These are phyloP conservation scores for Cicer arietinum DNA, from an alignment of 306 rosid species.

Conservation along the genomic window DNA sequence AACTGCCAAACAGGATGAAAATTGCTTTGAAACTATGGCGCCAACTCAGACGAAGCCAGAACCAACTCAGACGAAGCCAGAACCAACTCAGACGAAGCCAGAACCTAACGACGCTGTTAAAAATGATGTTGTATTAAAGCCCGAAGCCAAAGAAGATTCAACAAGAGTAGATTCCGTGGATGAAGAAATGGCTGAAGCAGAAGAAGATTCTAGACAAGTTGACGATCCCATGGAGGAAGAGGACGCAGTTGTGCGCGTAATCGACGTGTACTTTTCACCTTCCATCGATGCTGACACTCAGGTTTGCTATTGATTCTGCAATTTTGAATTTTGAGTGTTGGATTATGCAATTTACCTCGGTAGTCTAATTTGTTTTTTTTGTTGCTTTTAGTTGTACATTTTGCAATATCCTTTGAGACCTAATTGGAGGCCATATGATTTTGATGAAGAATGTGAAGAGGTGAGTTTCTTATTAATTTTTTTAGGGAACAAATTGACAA, in stretches of 20 bases:
- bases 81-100: slow-evolving; percentile 31
- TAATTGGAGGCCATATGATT: slow-evolving; percentile 82
- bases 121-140: slow-evolving; percentile 51
- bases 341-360: neutral
- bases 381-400: slow-evolving; percentile 60
- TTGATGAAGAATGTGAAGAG: slow-evolving; percentile 82
- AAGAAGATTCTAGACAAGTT: slow-evolving; percentile 52
- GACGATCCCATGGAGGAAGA: slow-evolving; percentile 65
- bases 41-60: slow-evolving; percentile 37
- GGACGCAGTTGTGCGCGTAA: slow-evolving; percentile 80
- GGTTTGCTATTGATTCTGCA: slow-evolving; percentile 44
- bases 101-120: slow-evolving; percentile 51
- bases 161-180: slow-evolving; percentile 45
- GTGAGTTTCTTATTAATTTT: slow-evolving; percentile 42
- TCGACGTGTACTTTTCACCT: slow-evolving; percentile 77
- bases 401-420: slow-evolving; percentile 92
- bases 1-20: slow-evolving; percentile 37
- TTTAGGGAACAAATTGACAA: neutral
- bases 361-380: neutral
- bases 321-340: neutral
- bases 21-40: slow-evolving; percentile 1
- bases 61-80: slow-evolving; percentile 34
- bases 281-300: slow-evolving; percentile 55
- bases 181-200: slow-evolving; percentile 49
- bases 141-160: slow-evolving; percentile 47